These are phyloP conservation scores for Aquilaria malaccensis DNA, from an alignment of 345 rosid species.

Conservation along the genomic window DNA sequence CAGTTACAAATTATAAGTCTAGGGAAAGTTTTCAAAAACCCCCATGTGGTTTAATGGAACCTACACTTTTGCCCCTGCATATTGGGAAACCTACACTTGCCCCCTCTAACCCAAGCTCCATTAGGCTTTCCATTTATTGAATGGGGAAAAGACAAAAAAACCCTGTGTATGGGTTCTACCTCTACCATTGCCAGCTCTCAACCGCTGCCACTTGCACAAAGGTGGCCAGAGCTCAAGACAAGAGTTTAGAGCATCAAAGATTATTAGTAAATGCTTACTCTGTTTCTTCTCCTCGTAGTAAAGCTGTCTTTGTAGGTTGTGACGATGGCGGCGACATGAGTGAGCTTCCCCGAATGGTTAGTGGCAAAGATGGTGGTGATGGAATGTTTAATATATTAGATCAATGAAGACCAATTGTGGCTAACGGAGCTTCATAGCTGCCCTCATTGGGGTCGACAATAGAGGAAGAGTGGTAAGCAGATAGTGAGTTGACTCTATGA, in stretches of 20 bases:
- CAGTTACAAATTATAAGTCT: too few species aligned
- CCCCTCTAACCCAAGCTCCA: too few species aligned
- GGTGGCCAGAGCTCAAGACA: slow-evolving; percentile 18
- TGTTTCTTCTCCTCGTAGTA: slow-evolving; percentile 34
- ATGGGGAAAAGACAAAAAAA: too few species aligned
- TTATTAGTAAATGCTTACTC: slow-evolving; percentile 41
- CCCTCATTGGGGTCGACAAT: slow-evolving; percentile 31
- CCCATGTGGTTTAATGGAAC: too few species aligned
- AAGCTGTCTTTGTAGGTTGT: slow-evolving; percentile 45
- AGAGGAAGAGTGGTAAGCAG: slow-evolving; percentile 35
- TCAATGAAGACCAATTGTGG: slow-evolving; percentile 29
- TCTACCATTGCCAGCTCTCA: slow-evolving; percentile 40
- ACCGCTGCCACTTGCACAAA: slow-evolving; percentile 18
- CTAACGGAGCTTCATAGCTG: slow-evolving; percentile 44
- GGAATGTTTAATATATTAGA: slow-evolving; percentile 36
- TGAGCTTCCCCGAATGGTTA: slow-evolving; percentile 30
- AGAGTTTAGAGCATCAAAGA: slow-evolving; percentile 14
- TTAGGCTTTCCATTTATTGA: too few species aligned
- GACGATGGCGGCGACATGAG: slow-evolving; percentile 60
- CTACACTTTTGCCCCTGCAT: too few species aligned
- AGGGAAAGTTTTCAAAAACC: too few species aligned
- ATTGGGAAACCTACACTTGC: too few species aligned
- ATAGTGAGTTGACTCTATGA: slow-evolving; percentile 41
- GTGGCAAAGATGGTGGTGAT: slow-evolving; percentile 55
- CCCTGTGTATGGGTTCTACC: slow-evolving; percentile 29